These are phyloP conservation scores for Botrytis cinerea DNA, from an alignment of 2,329 filamentous ascomycete genomes.

Conservation along the genomic window DNA sequence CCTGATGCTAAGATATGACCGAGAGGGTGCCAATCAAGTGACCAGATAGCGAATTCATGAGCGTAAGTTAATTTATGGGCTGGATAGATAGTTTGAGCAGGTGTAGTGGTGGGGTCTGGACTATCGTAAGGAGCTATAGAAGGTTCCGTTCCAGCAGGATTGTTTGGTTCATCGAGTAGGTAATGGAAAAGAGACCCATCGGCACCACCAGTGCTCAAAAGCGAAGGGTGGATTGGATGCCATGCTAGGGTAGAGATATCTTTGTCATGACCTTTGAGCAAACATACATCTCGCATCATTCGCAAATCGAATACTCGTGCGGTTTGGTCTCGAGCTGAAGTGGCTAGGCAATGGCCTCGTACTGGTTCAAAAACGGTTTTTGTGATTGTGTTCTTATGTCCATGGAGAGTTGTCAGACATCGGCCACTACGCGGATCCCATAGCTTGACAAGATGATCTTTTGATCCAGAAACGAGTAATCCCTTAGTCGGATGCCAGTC, in stretches of 20 bases:
- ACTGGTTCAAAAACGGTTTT: constrained; percentile 88
- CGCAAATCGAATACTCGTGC: constrained; percentile 91
- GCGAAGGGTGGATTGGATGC: constrained; percentile 88
- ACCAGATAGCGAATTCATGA: constrained; percentile 96
- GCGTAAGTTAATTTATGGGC: constrained; percentile 85
- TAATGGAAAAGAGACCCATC: constrained; percentile 93
- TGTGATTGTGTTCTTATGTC: constrained; percentile 96
- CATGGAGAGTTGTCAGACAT: constrained; percentile 90
- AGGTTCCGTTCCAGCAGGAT: constrained; percentile 69
- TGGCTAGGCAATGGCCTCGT: constrained; percentile 82
- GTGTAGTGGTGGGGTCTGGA: constrained; percentile 74
- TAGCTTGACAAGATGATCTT: constrained; percentile 95
- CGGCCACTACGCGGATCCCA: constrained; percentile 95
- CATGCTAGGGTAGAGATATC: constrained; percentile 90
- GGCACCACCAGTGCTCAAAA: constrained; percentile 86
- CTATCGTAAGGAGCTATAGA: constrained; percentile 83
- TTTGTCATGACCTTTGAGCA: constrained; percentile 93
- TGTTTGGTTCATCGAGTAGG: constrained; percentile 91
- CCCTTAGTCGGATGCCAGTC: constrained; percentile 98
- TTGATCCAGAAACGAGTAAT: constrained; percentile 90
- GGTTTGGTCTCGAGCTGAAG: constrained; percentile 89
- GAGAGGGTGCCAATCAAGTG: constrained; percentile 94
- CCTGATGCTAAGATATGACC: constrained; percentile 94
- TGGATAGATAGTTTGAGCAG: constrained; percentile 88
- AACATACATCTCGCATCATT: constrained; percentile 97